Evolutionary conservation across 257 asterid species (phyloP).

Genomic region (Pogostemon cablin): DNA sequence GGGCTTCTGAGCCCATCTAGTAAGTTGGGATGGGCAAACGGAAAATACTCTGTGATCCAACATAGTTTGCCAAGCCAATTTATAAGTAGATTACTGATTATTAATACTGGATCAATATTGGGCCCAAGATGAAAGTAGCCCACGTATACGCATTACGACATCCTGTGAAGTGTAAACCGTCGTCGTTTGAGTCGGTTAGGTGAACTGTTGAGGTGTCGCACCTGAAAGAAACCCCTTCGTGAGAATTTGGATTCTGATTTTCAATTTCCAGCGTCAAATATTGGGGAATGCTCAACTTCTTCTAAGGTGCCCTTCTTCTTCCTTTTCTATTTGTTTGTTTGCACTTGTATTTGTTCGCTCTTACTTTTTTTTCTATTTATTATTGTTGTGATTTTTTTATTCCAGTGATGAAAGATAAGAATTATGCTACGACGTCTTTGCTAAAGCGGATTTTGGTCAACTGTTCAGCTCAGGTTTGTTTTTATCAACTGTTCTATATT

Average conservation of each 20-base stretch:
- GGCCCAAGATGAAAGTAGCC: constrained; percentile 23
- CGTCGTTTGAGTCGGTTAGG: constrained; percentile 42
- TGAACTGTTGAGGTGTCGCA: constrained; percentile 28
- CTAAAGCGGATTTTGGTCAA: constrained; percentile 64
- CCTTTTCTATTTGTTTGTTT: not conserved
- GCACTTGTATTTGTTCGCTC: not conserved
- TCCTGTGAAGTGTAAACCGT: not conserved
- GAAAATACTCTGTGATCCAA: no score
- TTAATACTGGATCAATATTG: not conserved
- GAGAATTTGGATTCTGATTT: constrained; percentile 16
- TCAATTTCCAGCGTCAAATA: constrained; percentile 8
- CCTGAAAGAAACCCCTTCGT: constrained; percentile 29
- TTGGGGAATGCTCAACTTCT: constrained; percentile 29
- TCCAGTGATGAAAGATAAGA: constrained; percentile 81
- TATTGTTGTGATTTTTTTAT: constrained; percentile 29
- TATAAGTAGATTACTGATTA: no score
- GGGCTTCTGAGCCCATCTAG: not conserved
- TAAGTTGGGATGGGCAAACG: not conserved
- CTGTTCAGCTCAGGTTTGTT: constrained; percentile 80
- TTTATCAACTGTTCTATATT: constrained; percentile 2
- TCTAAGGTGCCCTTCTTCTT: constrained; percentile 18
- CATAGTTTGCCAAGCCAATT: no score
- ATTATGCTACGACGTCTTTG: constrained; percentile 51
- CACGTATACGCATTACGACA: constrained; percentile 3
- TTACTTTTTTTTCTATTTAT: constrained; percentile 25